Evolutionary conservation across 306 rosid species (phyloP).

Genomic region (Inga leiocalycina): DNA sequence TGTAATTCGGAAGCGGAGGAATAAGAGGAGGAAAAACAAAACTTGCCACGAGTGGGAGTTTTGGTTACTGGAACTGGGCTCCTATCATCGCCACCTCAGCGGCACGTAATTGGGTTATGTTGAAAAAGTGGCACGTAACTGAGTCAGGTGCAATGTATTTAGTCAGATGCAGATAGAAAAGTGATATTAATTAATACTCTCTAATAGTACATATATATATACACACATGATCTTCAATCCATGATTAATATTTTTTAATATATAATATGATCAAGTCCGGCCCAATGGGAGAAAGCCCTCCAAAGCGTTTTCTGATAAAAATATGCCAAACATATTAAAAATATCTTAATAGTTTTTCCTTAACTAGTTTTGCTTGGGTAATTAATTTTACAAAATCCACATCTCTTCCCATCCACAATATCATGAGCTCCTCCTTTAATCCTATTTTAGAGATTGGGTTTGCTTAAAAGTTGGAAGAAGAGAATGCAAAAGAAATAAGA

Average conservation of each 20-base stretch:
- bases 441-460: too few species aligned
- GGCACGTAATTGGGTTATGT: background rate
- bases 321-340: too few species aligned
- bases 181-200: too few species aligned
- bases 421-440: background rate
- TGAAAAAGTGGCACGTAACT: background rate
- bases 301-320: too few species aligned
- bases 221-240: too few species aligned
- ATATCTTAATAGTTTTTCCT: background rate
- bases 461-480: background rate
- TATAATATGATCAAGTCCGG: too few species aligned
- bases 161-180: too few species aligned
- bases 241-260: too few species aligned
- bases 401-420: background rate
- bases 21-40: background rate
- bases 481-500: background rate
- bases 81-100: background rate
- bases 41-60: background rate
- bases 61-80: background rate
- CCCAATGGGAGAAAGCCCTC: too few species aligned
- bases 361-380: background rate
- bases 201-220: too few species aligned
- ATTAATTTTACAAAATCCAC: background rate
- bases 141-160: too few species aligned
- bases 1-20: background rate